Evolutionary conservation across 2,329 filamentous ascomycete species (phyloP), one percentile per base, ranked within the genome.

Genomic region (Colletotrichum viniferum): DNA sequence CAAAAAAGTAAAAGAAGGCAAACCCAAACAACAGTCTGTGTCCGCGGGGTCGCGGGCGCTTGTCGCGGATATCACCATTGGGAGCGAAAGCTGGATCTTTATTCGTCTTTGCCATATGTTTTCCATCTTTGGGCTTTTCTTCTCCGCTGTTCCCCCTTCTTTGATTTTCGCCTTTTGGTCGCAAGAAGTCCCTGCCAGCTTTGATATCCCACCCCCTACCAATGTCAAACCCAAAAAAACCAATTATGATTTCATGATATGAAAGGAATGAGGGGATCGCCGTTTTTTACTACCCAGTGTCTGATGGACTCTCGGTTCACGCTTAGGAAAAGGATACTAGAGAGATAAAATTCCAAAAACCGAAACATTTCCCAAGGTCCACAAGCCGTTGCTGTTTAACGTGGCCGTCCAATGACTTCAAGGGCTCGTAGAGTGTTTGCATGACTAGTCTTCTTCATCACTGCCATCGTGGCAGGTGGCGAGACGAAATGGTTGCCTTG

Each of bases 221-320:
- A 56, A 63, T 56, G 62, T 56, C 63, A 63, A 28, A 72, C 10
- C 55, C 24, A 58, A 58, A 30, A 52, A 68, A 60, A 58, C 52
- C 13, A 68, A 32, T 73, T 58, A 75, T 68, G 69, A 75, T 75
- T 75, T 73, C 69, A 73, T 52, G 73, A 75, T 73, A 75, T 48
- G 69, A 73, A 72, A 55, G 56, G 69, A 60, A 68, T 24, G 13
- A 34, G 60, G n/a, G 26, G 52, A 32, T n/a, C 48, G 7, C 21
- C 38, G 18, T n/a, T 48, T 61, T 16, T n/a, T 21, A 38, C 21
- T 28, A 36, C 36, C 32, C 7, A 52, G 13, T 64, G 26, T 48
- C 34, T 26, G n/a, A 43, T 34, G 21, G n/a, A n/a, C 43, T 48
- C n/a, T 43, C 32, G 21, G 14, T 36, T 38, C 5, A 38, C 21